Percentiles rank a stretch among this genome's conserved stretches.
phyloP scores from a whole-genome alignment of 2,329 filamentous ascomycete genomes.

The Lojkania enalia region DNA sequence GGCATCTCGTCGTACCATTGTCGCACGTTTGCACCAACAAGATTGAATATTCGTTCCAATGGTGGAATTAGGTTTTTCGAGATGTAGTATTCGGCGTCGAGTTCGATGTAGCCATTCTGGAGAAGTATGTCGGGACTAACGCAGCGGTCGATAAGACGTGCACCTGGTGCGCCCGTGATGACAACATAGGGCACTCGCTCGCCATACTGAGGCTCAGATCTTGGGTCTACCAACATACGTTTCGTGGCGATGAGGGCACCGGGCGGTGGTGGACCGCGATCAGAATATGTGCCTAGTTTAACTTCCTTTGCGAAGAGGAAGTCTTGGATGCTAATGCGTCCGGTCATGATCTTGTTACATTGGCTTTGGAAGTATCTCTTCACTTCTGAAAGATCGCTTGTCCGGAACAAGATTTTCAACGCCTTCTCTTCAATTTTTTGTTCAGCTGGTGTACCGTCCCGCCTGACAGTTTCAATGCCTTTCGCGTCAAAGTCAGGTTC shows the following conservation, averaged over 20 bases:
- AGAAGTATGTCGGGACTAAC: constrained; percentile 85
- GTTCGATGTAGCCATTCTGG: constrained; percentile 71
- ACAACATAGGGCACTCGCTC: constrained; percentile 96
- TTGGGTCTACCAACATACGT: constrained; percentile 82
- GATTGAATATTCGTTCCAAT: constrained; percentile 92
- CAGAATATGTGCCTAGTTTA: constrained; percentile 83
- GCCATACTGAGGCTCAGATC: constrained; percentile 89
- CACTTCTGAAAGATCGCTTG: constrained; percentile 82
- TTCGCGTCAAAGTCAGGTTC: constrained; percentile 95
- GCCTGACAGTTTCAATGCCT: constrained; percentile 94
- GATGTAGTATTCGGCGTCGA: constrained; percentile 97
- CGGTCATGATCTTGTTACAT: constrained; percentile 89
- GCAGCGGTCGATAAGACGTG: constrained; percentile 84
- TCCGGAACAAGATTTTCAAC: constrained; percentile 85
- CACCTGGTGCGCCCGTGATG: constrained; percentile 81
- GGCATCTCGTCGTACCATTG: constrained; percentile 98
- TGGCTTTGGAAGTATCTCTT: constrained; percentile 89
- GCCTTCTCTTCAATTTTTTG: constrained; percentile 96
- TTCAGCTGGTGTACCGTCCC: constrained; percentile 92
- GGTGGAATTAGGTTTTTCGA: constrained; percentile 93
- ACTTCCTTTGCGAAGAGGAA: constrained; percentile 96
- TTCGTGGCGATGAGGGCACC: constrained; percentile 87
- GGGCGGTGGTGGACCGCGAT: constrained; percentile 76
- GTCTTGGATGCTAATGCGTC: constrained; percentile 85
- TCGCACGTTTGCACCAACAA: constrained; percentile 88